These are phyloP conservation scores for Colletotrichum karsti DNA, from an alignment of 2,329 filamentous ascomycete species.

Conservation along the genomic window DNA sequence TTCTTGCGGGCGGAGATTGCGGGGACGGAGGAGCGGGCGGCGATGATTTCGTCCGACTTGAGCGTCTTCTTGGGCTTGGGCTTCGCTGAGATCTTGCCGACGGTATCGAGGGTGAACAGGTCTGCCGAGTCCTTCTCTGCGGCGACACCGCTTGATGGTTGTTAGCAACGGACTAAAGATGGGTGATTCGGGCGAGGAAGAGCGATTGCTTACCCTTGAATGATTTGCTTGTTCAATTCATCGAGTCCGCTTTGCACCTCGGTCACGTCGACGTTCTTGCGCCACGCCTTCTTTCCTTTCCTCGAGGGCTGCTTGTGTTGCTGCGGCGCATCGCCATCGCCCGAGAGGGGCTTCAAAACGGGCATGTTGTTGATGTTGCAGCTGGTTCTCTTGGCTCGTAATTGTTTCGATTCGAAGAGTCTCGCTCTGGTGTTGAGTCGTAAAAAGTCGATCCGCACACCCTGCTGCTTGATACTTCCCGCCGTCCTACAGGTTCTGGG, in stretches of 20 bases:
- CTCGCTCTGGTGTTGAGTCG: neutral
- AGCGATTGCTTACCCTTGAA: conserved; percentile 73
- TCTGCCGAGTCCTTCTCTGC: conserved; percentile 84
- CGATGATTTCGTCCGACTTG: conserved; percentile 92
- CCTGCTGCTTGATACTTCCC: neutral
- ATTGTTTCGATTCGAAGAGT: neutral
- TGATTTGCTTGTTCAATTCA: conserved; percentile 87
- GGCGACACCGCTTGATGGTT: conserved; percentile 75
- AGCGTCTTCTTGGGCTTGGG: conserved; percentile 78
- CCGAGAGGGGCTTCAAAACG: conserved; percentile 57
- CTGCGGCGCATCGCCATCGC: conserved; percentile 70
- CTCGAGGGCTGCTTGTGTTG: conserved; percentile 89
- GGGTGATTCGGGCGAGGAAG: neutral
- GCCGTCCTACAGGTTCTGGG: neutral
- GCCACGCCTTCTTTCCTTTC: conserved; percentile 98
- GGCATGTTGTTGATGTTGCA: conserved; percentile 52
- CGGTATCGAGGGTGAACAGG: conserved; percentile 85
- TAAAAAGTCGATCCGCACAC: conserved; percentile 16
- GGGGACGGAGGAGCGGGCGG: conserved; percentile 82
- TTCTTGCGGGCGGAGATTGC: conserved; percentile 84
- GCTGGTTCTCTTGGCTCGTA: neutral
- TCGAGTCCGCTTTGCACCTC: conserved; percentile 86
- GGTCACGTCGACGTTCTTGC: conserved; percentile 95
- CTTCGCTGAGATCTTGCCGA: conserved; percentile 73
- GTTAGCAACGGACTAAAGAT: neutral